Base-by-base conservation (phyloP, 495 filamentous ascomycete species). In the Lasiosphaeris hirsuta region DNA sequence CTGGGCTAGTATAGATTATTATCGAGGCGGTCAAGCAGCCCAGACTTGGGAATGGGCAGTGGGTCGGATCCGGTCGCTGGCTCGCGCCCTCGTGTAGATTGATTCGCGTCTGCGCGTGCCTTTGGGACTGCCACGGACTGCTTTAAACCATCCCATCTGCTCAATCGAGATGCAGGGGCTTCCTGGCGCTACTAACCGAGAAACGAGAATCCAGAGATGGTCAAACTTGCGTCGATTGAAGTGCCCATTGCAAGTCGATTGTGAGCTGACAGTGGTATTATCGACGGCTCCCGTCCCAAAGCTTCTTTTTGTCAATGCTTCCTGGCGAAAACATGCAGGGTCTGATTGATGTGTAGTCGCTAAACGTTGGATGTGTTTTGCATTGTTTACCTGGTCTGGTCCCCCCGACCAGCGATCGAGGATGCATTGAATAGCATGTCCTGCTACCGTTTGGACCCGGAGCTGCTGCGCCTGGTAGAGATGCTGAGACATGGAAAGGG, bases 331-430 rank as follows among this genome's bases (percentile, higher is more conserved):
- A 7, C 40, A 55, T 55, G 53, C 53, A 55, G 53, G 53, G 53
- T 55, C 41, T 30, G 53, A 47, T 18, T 13, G 53, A 46, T 40
- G 37, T 55, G 53, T 40, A 46, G 14, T 55, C 34, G 41, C 53
- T 37, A 55, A 45, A 47, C 15, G 33, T 18, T 47, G 40, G 53
- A 9, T 15, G 53, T 47, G 53, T 55, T 55, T 55, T 55, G 53
- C 41, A 55, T 55, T 55, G 41, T 55, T 44, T 55, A 55, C 53
- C 53, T 46, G 53, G 53, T 55, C 53, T 23, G 18, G 53, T 40
- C 42, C 23, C 35, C 23, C 23, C 23, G 23, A 30, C 23, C 13
- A 42, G 46, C 41, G 41, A 54, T 54, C 51, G 37, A 43, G 51
- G n/a, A n/a, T 18, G 39, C 37, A 42, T 42, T 23, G 39, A 43